Percentiles rank a stretch among this genome's conserved stretches.
phyloP scores from a whole-genome alignment of 2,329 filamentous ascomycete species.

The Nothophaeocryptopus gaeumannii region DNA sequence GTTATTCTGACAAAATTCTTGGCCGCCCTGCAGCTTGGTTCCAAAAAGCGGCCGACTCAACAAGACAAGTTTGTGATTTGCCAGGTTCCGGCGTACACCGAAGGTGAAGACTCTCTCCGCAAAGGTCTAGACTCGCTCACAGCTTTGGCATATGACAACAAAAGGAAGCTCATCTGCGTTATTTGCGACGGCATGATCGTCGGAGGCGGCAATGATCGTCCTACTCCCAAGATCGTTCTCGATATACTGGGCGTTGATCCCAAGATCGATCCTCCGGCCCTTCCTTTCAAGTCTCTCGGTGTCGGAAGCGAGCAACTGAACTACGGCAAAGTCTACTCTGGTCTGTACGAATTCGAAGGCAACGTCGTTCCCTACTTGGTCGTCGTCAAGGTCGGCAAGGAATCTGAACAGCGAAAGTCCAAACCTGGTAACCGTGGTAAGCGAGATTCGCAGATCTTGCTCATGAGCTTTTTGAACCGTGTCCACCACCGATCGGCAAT shows the following conservation, averaged over 20 bases:
- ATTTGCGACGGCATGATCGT: constrained; percentile 98
- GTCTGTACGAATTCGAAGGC: constrained; percentile 94
- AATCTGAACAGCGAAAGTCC: constrained; percentile 83
- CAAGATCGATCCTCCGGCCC: constrained; percentile 88
- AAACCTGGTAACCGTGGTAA: constrained; percentile 98
- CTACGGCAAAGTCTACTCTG: constrained; percentile 97
- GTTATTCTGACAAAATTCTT: constrained; percentile 88
- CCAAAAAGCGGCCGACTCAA: constrained; percentile 80
- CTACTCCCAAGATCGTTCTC: constrained; percentile 94
- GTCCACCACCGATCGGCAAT: constrained; percentile 92
- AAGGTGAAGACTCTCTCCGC: constrained; percentile 90
- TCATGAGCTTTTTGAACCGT: constrained; percentile 97
- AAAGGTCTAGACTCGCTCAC: constrained; percentile 94
- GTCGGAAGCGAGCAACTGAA: constrained; percentile 89
- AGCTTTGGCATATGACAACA: constrained; percentile 94
- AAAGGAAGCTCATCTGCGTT: constrained; percentile 92
- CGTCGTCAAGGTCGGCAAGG: constrained; percentile 94
- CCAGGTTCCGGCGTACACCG: constrained; percentile 95
- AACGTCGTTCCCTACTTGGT: constrained; percentile 97
- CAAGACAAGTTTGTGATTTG: constrained; percentile 99
- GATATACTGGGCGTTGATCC: constrained; percentile 97
- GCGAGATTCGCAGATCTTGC: constrained; percentile 91
- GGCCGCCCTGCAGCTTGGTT: constrained; percentile 87
- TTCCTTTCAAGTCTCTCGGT: constrained; percentile 92
- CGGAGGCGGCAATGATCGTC: constrained; percentile 90